Base-by-base conservation (phyloP, 108 stramenopile genomes). In the Cyclotella cryptica region DNA sequence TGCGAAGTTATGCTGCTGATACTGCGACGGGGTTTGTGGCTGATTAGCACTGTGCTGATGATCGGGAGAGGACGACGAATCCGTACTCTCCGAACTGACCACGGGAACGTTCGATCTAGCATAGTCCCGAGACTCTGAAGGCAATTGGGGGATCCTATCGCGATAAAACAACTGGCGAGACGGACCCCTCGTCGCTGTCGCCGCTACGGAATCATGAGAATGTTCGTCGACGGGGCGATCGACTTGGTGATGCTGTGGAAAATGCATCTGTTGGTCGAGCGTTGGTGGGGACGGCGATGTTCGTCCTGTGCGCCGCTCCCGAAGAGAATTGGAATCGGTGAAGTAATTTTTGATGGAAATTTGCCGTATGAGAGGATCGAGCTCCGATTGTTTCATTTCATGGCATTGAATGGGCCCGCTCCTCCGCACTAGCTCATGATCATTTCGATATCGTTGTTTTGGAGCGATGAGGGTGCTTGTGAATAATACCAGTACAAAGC, bases 91-190 rank as follows among this genome's bases (percentile, higher is more conserved):
- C 54, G 71, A 39, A 26, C 66, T 67, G 2, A 69, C 40, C 54
- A 67, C 55, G 39, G 69, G 51, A 18, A 64, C 27, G 28, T 35
- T 53, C 51, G 60, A 24, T 49, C 52, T 24, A 13, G 66, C 11
- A 42, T 74, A 74, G 19, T 81, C 80, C 41, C 73, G 65, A 60
- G 52, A 69, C 40, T 81, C 73, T 17, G 60, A 63, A 9, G 69
- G 68, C 45, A 46, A 26, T 47, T 60, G 69, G 10, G 66, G 57
- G 63, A 70, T 64, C 52, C 62, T 71, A 21, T 71, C 63, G 7
- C 80, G 57, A 65, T 81, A 81, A 57, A 81, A 81, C 19, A 69
- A 42, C 52, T 81, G 80, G 22, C 80, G 80, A 35, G 73, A 69
- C 10, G 73, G 67, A 18, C 73, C 69, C 19, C 41, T 43, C 42